Evolutionary conservation across 1,284 basidiomycete genomes (phyloP), one percentile per base, ranked within the genome.

Genomic region (Cutaneotrichosporon spelunceum): DNA sequence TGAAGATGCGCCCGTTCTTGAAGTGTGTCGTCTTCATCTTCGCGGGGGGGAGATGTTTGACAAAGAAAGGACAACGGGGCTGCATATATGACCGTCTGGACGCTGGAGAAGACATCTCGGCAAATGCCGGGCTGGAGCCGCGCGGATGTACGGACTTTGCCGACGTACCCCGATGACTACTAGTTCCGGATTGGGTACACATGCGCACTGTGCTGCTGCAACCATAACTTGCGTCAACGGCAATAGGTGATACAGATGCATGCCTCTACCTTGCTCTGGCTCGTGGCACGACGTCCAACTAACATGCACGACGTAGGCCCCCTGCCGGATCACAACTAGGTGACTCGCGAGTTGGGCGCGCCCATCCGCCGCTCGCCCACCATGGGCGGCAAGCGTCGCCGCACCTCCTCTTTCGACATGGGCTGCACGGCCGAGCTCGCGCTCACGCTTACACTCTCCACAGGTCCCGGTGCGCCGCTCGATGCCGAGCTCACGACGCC

Each of bases 1-100:
- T 73, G 63, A 73, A 73, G 39, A 73, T 63, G 50, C 64, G 61
- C n/a, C 60, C 72, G 62, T 72, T 71, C 42, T 33, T 58, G 48
- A 70, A 69, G 24, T 66, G 52, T 11, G 23, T 53, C 33, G 52
- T 36, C 16, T 50, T 50, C 14, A 26, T 50, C 27, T n/a, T 50
- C 23, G 21, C 26, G 45, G 9, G 23, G 45, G 10, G 45, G 23
- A 27, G 23, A 13, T 21, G 10, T 23, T 47, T 14, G 1, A 24
- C 21, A 24, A 48, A 56, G 54, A 8, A 23, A 21, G 36, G 33
- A 14, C 23, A 52, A n/a, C n/a, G n/a, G n/a, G 42, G 27, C 30
- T 33, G 30, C 39, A n/a, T 42, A 23, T 45, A 56, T 56, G 44
- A 11, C 13, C 13, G n/a, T 56, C 29, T 48, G 30, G 44, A 36